Evolutionary conservation across 169 alveolate species (phyloP).

Genomic region (Plasmodium vivax): DNA sequence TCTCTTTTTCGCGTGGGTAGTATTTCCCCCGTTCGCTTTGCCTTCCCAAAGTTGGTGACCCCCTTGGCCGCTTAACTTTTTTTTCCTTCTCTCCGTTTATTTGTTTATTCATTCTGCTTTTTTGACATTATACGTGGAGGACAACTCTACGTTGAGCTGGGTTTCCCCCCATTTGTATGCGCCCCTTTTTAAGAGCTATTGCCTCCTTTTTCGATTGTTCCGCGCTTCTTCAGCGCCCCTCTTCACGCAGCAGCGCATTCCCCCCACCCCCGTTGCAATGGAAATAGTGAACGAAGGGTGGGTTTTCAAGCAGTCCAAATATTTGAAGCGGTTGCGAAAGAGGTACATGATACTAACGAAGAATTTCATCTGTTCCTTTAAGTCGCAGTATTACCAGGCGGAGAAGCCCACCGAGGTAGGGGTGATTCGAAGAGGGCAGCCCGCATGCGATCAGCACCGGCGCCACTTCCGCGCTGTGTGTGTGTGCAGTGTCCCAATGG

Average conservation of each 20-base stretch:
- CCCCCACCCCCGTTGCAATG: conserved; percentile 9
- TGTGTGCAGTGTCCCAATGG: background rate
- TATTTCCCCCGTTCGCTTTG: background rate
- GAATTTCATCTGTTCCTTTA: conserved; percentile 67
- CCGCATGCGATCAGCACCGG: background rate
- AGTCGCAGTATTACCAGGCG: conserved; percentile 67
- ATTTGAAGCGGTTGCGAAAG: conserved; percentile 54
- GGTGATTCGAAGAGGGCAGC: background rate
- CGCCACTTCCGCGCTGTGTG: background rate
- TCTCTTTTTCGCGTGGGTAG: background rate
- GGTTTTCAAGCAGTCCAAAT: conserved; percentile 65
- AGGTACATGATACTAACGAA: conserved; percentile 57
- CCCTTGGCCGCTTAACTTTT: background rate
- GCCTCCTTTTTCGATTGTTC: background rate
- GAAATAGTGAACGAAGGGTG: conserved; percentile 71
- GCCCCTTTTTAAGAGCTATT: background rate
- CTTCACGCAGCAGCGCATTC: background rate
- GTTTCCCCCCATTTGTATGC: background rate
- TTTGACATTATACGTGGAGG: background rate
- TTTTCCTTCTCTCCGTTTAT: background rate
- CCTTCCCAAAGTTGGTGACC: background rate
- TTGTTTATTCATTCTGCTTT: background rate
- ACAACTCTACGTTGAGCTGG: background rate
- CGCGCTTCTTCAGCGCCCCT: background rate
- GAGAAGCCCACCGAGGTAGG: conserved; percentile 71